These are phyloP conservation scores for Zygoascus meyerae DNA, from an alignment of 1,139 yeast genomes.

Conservation along the genomic window DNA sequence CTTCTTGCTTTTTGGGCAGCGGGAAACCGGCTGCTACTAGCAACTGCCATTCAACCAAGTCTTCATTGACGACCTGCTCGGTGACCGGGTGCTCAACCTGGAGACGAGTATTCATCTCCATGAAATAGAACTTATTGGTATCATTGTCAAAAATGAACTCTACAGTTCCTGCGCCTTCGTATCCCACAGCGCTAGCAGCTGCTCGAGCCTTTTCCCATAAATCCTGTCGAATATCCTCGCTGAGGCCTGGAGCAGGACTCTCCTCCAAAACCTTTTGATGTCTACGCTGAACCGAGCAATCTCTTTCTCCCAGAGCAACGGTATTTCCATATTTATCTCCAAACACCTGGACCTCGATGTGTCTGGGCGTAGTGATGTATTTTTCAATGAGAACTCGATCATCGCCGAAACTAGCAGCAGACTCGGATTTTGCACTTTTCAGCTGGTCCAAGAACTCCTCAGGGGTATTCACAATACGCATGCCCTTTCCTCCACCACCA, in stretches of 20 bases:
- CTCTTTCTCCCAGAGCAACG: conserved; percentile 44
- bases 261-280: conserved; percentile 49
- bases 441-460: conserved; percentile 36
- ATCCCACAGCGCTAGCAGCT: conserved; percentile 50
- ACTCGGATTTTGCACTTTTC: conserved; percentile 39
- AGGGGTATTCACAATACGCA: conserved; percentile 43
- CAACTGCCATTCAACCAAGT: conserved; percentile 87
- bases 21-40: conserved; percentile 40
- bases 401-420: conserved; percentile 36
- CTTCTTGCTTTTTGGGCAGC: conserved; percentile 30
- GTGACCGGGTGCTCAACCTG: conserved; percentile 63
- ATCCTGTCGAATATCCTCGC: conserved; percentile 37
- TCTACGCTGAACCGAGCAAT: conserved; percentile 45
- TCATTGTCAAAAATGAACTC: conserved; percentile 58
- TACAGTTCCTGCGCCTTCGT: conserved; percentile 60
- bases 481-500: conserved; percentile 45
- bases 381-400: conserved; percentile 43
- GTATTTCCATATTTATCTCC: conserved; percentile 34
- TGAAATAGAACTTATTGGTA: conserved; percentile 50
- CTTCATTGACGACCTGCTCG: conserved; percentile 87
- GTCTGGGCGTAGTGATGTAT: conserved; percentile 42
- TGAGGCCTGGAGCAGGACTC: conserved; percentile 49
- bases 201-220: conserved; percentile 55
- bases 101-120: conserved; percentile 58
- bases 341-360: conserved; percentile 44